Conservation (phyloP, 2,329 filamentous ascomycete genomes). For the Mariannaea sp. region DNA sequence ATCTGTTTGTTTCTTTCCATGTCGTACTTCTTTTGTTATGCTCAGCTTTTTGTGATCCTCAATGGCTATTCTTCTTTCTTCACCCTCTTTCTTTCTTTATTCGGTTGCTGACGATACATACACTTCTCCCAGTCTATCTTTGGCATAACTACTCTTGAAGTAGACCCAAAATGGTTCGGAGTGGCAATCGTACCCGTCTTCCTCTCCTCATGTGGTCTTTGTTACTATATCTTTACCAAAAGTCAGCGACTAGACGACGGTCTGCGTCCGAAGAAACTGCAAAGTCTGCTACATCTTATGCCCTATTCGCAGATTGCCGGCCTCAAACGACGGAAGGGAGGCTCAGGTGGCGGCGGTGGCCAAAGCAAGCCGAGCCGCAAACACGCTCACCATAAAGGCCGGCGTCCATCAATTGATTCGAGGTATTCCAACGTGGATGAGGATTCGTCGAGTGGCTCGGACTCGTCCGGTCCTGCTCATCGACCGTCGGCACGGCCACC, state of each 20-base stretch:
- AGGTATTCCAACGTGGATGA: not conserved
- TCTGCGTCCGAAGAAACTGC: not conserved
- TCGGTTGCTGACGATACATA: not conserved
- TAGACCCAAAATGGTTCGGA: conserved; percentile 8
- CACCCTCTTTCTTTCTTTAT: no score
- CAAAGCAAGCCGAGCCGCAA: not conserved
- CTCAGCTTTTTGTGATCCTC: no score
- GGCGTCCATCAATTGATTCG: not conserved
- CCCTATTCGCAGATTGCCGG: conserved; percentile 1
- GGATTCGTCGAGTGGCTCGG: not conserved
- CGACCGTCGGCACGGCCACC: not conserved
- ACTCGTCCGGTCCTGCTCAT: not conserved
- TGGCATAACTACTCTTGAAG: conserved; percentile 15
- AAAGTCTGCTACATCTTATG: not conserved
- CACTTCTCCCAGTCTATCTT: conserved; percentile 3
- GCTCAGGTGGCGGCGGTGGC: not conserved
- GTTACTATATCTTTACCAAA: conserved; percentile 9
- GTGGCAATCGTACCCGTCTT: conserved; percentile 1
- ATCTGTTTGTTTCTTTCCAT: not conserved
- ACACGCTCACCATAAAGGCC: not conserved
- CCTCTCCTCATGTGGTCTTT: not conserved
- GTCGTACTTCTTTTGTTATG: no score
- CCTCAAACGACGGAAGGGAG: not conserved
- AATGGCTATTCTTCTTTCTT: no score
- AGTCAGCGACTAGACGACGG: conserved; percentile 3